These are phyloP conservation scores for Quercus wislizeni DNA, from an alignment of 306 rosid genomes.

Conservation along the genomic window DNA sequence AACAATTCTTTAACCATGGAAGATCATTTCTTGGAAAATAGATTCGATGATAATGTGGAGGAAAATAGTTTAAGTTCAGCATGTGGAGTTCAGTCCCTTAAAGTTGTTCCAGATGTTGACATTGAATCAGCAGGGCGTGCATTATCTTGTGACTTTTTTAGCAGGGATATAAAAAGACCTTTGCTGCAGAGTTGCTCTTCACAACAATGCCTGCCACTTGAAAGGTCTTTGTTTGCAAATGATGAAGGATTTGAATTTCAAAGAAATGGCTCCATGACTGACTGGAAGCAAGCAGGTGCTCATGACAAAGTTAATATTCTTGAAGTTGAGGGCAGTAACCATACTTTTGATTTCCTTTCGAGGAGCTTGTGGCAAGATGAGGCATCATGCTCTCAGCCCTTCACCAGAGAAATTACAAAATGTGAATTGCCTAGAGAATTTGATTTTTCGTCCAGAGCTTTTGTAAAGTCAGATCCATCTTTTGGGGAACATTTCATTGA, in stretches of 20 bases:
- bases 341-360: slow-evolving; percentile 22
- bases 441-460: slow-evolving; percentile 30
- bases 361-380: slow-evolving; percentile 24
- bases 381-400: slow-evolving; percentile 24
- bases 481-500: slow-evolving; percentile 23
- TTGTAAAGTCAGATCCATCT: slow-evolving; percentile 15
- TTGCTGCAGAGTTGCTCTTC: slow-evolving; percentile 59
- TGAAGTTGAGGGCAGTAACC: slow-evolving; percentile 9
- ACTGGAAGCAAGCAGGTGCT: slow-evolving; percentile 30
- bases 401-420: slow-evolving; percentile 30
- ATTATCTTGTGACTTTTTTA: slow-evolving; percentile 26
- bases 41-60: slow-evolving; percentile 32
- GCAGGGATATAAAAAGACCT: slow-evolving; percentile 43
- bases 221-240: slow-evolving; percentile 42
- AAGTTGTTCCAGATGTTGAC: slow-evolving; percentile 26
- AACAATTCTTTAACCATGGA: slow-evolving; percentile 24
- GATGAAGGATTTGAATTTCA: slow-evolving; percentile 29
- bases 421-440: slow-evolving; percentile 32
- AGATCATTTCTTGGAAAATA: slow-evolving; percentile 36
- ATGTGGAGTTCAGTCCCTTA: slow-evolving; percentile 35
- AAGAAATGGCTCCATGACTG: slow-evolving; percentile 39
- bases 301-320: slow-evolving; percentile 22
- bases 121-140: slow-evolving; percentile 35
- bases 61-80: slow-evolving; percentile 39
- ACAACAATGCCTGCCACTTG: slow-evolving; percentile 30